Percentiles rank a stretch among this genome's conserved stretches.
phyloP scores from a whole-genome alignment of 352 stramenopile genomes.

The Globisporangium sylvaticum region DNA sequence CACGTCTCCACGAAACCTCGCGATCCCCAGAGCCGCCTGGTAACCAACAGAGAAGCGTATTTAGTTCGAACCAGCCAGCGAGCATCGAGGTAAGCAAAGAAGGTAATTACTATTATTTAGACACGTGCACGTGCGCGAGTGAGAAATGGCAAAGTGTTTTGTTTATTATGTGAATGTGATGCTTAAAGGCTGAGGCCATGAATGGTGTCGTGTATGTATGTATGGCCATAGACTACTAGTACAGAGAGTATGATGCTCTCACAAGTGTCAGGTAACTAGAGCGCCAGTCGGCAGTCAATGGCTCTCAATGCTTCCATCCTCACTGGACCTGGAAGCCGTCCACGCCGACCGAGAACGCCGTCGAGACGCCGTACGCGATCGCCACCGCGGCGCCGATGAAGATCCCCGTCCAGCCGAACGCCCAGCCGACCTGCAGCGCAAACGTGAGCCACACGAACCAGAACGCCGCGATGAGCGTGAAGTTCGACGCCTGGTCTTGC shows the following conservation, averaged over 20 bases:
- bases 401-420: slow-evolving; percentile 26
- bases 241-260: background rate
- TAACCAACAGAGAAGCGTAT: background rate
- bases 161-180: background rate
- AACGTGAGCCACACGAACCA: slow-evolving; percentile 44
- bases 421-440: slow-evolving; percentile 23
- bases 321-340: slow-evolving; percentile 43
- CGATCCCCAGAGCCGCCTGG: slow-evolving; percentile 6
- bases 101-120: slow-evolving; percentile 1
- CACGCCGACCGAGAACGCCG: slow-evolving; percentile 36
- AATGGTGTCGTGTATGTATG: background rate
- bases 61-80: background rate
- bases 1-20: slow-evolving; percentile 12
- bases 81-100: background rate
- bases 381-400: slow-evolving; percentile 21
- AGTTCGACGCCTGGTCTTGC: slow-evolving; percentile 24
- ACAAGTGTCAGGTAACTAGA: background rate
- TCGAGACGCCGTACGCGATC: slow-evolving; percentile 30
- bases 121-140: background rate
- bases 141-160: background rate
- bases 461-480: slow-evolving; percentile 39
- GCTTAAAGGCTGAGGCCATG: background rate
- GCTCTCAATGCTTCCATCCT: background rate
- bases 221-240: background rate
- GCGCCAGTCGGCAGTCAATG: background rate